phyloP scores from a whole-genome alignment of 176 grass and related monocot genomes.

The Sorghum bicolor region DNA sequence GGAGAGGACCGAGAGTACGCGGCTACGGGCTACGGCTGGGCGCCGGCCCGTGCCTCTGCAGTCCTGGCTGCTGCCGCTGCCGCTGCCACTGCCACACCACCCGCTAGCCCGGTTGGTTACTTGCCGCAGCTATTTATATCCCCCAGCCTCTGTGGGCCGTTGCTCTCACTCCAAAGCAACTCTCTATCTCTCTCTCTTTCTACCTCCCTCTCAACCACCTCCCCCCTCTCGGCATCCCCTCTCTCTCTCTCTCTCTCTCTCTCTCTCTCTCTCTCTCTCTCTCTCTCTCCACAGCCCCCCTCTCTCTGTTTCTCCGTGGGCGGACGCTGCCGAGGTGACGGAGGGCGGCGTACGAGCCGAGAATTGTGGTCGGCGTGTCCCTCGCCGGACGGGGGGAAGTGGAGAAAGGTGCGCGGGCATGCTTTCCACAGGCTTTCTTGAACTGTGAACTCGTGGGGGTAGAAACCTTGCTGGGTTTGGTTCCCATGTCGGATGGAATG shows the following conservation, averaged over 20 bases:
- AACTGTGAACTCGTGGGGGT: slow-evolving; percentile 71
- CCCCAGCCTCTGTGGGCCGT: slow-evolving; percentile 33
- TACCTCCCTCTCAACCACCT: slow-evolving; percentile 28
- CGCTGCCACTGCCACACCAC: slow-evolving; percentile 2
- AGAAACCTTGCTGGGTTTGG: not conserved
- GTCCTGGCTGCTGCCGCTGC: not conserved
- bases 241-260: not conserved
- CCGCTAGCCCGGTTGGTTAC: slow-evolving; percentile 13
- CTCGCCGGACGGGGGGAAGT: not conserved
- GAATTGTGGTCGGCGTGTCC: slow-evolving; percentile 18
- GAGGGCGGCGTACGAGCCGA: not conserved
- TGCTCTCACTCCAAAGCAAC: slow-evolving; percentile 39
- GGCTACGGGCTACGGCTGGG: not conserved
- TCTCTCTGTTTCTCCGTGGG: not conserved
- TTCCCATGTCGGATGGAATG: not conserved
- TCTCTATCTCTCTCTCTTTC: not conserved
- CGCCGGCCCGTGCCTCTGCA: slow-evolving; percentile 30
- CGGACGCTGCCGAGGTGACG: not conserved
- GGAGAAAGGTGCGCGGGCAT: slow-evolving; percentile 55
- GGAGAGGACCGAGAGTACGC: not conserved
- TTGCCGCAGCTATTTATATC: slow-evolving; percentile 48
- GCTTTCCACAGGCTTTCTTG: slow-evolving; percentile 99
- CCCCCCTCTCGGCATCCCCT: not conserved
- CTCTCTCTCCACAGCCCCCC: not conserved
- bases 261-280: not conserved